These are phyloP conservation scores for Fragaria iinumae DNA, from an alignment of 306 rosid genomes.

Conservation along the genomic window DNA sequence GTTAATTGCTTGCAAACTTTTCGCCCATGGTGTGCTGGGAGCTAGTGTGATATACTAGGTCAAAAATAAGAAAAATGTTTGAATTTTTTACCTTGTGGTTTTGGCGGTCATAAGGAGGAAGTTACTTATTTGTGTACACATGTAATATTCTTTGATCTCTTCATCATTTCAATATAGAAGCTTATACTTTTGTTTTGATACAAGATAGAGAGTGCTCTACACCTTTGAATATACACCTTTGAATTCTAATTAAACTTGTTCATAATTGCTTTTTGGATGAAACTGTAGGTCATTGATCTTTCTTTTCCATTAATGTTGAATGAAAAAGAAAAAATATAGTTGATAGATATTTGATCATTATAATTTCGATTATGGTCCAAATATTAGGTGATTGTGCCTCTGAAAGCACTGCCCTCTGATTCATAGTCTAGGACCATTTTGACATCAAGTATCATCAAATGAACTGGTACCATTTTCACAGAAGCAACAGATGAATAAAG, in stretches of 20 bases:
- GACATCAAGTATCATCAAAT: background rate
- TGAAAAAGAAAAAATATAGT: background rate
- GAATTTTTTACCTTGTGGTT: background rate
- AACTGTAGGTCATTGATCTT: background rate
- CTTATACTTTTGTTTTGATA: background rate
- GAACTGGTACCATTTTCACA: background rate
- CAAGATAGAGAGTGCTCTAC: background rate
- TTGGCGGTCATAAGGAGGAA: background rate
- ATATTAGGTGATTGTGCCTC: background rate
- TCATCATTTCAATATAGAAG: background rate
- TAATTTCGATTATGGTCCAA: background rate
- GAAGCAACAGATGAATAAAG: background rate
- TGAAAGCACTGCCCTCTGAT: background rate
- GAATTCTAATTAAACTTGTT: background rate
- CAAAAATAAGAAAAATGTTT: slow-evolving; percentile 2
- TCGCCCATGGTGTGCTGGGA: background rate
- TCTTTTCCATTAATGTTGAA: background rate
- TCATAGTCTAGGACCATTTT: background rate
- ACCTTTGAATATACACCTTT: background rate
- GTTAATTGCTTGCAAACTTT: background rate
- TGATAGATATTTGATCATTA: background rate
- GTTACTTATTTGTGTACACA: background rate
- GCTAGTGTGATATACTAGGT: background rate
- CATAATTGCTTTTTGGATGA: background rate
- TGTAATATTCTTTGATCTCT: slow-evolving; percentile 11